phyloP scores from a whole-genome alignment of 805 yeast genomes.

The Middelhovenomyces tepae region DNA sequence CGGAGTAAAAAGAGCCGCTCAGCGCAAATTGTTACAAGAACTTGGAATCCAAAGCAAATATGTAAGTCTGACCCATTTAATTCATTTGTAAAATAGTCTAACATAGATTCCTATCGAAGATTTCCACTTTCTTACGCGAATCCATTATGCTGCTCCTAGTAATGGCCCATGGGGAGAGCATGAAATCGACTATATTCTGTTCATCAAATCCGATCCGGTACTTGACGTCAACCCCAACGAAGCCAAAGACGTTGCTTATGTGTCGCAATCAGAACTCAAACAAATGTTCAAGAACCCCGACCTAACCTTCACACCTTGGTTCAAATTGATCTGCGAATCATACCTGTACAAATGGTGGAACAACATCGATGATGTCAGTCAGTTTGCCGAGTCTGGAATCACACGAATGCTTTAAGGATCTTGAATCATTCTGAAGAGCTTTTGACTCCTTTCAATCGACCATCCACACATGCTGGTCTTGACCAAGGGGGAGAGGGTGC shows the following conservation, averaged over 20 bases:
- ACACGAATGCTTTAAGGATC: slow-evolving; percentile 24
- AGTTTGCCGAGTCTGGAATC: slow-evolving; percentile 31
- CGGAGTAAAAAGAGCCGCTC: slow-evolving; percentile 85
- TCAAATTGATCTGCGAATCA: slow-evolving; percentile 86
- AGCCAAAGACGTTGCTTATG: slow-evolving; percentile 74
- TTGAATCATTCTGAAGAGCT: too few relatives aligned
- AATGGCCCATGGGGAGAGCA: slow-evolving; percentile 93
- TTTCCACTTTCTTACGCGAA: slow-evolving; percentile 82
- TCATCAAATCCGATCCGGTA: slow-evolving; percentile 50
- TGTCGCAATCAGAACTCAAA: slow-evolving; percentile 55
- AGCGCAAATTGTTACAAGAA: slow-evolving; percentile 87
- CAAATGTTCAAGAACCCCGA: slow-evolving; percentile 61
- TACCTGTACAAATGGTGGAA: slow-evolving; percentile 95
- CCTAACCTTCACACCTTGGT: slow-evolving; percentile 95
- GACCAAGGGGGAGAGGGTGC: too few relatives aligned
- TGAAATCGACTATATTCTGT: slow-evolving; percentile 89
- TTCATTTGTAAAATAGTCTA: slow-evolving; percentile 12
- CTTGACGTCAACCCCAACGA: slow-evolving; percentile 64
- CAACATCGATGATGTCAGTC: slow-evolving; percentile 48
- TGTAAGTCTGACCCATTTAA: slow-evolving; percentile 15
- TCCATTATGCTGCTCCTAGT: slow-evolving; percentile 81
- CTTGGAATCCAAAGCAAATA: slow-evolving; percentile 66
- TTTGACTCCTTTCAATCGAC: too few relatives aligned
- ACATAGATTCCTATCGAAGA: slow-evolving; percentile 41
- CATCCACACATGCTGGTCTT: too few relatives aligned